phyloP scores from a whole-genome alignment of 2,329 filamentous ascomycete species.

The Colletotrichum sp. region DNA sequence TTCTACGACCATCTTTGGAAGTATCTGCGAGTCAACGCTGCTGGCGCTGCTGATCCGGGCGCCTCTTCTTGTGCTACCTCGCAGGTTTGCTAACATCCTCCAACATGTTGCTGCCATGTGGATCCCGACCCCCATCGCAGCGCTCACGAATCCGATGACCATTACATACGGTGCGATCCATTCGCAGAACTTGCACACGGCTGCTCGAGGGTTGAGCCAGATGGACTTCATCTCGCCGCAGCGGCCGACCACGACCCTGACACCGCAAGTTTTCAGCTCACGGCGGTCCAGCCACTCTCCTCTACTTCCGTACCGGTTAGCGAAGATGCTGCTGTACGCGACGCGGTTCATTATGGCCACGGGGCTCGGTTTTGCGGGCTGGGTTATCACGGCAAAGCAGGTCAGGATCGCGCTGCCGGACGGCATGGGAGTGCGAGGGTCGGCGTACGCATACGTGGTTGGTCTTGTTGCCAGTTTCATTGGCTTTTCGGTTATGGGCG shows the following conservation, averaged over 20 bases:
- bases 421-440: conserved; percentile 69
- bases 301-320: conserved; percentile 86
- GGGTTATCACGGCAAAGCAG: conserved; percentile 89
- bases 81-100: conserved; percentile 67
- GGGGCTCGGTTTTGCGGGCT: conserved; percentile 91
- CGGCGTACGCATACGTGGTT: conserved; percentile 92
- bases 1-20: conserved; percentile 86
- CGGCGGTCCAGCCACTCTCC: conserved; percentile 30
- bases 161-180: conserved; percentile 95
- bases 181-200: conserved; percentile 78
- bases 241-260: conserved; percentile 75
- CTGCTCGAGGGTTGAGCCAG: conserved; percentile 79
- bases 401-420: conserved; percentile 65
- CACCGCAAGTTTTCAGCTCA: conserved; percentile 54
- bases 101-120: conserved; percentile 79
- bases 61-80: conserved; percentile 83
- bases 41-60: conserved; percentile 81
- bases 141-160: conserved; percentile 88
- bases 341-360: conserved; percentile 91
- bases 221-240: conserved; percentile 80
- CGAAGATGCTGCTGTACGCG: conserved; percentile 89
- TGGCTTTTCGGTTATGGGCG: conserved; percentile 89
- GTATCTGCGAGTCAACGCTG: conserved; percentile 86
- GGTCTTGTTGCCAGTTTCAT: conserved; percentile 92
- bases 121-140: conserved; percentile 83